Base-by-base conservation (phyloP, 768 basidiomycete species). In the Ramaria rubella region DNA sequence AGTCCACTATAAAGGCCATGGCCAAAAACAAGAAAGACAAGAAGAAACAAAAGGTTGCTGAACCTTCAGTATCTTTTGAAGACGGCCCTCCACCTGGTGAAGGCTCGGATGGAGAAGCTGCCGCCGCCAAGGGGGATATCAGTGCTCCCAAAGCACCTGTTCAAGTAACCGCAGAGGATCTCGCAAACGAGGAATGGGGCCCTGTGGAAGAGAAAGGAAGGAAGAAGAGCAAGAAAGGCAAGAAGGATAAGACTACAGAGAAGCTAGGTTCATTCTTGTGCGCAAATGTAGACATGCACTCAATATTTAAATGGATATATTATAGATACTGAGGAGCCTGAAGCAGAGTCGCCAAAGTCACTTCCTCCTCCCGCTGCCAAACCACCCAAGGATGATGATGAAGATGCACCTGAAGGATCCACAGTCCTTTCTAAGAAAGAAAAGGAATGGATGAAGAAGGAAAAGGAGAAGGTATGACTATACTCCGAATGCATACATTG, bases 361-460 rank as follows among this genome's bases (percentile, higher is more conserved):
- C 49, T 62, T 26, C 59, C 70, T 23, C 62, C 69, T 40, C 56
- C 66, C 17, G 51, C 64, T 24, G 49, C 70, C 24, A 73, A 65
- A 33, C 68, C 69, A 36, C 74, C 65, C 19, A 70, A 69, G 12
- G 78, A 75, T n/a, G n/a, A n/a, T n/a, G n/a, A n/a, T 6, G 83
- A 67, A 1, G 78, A 61, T 4, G 75, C 79, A 29, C 83, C 78
- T 50, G 71, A 70, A 49, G 89, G 81, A 14, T 74, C 75, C 3
- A 84, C 86, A 70, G 67, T 95, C 30, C 71, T 96, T 33, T 85
- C 87, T 17, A 97, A 97, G 75, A 96, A 95, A 69, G 91, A 98
- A 77, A 97, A 97, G 73, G 94, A 97, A 69, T 86, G 86, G 68
- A 75, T 95, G 59, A 97, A 98, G 81, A 98, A 97, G 74, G 94